Evolutionary conservation across 2,329 filamentous ascomycete species (phyloP).

Genomic region (Aspergillus sp.): DNA sequence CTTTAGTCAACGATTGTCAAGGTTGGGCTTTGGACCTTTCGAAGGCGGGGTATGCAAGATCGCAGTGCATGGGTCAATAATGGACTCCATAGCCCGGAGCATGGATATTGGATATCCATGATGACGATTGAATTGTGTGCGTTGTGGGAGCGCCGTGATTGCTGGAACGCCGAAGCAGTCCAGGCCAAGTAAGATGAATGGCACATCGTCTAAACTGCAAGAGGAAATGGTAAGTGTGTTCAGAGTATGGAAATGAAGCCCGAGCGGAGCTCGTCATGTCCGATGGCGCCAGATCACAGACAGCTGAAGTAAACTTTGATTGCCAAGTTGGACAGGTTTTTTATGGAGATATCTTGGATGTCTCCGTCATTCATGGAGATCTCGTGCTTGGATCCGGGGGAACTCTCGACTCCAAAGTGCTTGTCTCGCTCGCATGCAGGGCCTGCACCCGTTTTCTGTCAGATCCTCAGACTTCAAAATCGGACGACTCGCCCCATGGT

Average conservation of each 20-base stretch:
- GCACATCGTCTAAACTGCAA: constrained; percentile 6
- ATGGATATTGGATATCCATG: not conserved
- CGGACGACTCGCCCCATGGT: constrained; percentile 4
- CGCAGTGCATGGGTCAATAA: not conserved
- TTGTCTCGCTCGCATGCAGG: too few species aligned
- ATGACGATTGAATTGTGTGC: not conserved
- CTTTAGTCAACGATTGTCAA: not conserved
- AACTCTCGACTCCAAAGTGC: too few species aligned
- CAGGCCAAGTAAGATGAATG: constrained; percentile 1
- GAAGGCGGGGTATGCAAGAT: not conserved
- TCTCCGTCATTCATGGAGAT: too few species aligned
- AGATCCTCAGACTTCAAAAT: too few species aligned
- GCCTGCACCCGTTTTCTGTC: too few species aligned
- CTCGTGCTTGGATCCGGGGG: too few species aligned
- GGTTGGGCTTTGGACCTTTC: not conserved
- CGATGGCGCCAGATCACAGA: not conserved
- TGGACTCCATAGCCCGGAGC: not conserved
- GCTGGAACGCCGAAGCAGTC: not conserved
- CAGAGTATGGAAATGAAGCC: not conserved
- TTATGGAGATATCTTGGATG: too few species aligned
- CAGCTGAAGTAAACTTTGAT: not conserved
- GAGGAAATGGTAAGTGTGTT: constrained; percentile 4
- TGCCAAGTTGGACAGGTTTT: too few species aligned
- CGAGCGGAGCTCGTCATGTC: not conserved
- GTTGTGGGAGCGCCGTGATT: not conserved